Evolutionary conservation across 2,329 filamentous ascomycete genomes (phyloP), one percentile per base, ranked within the genome.

Genomic region (Byssothecium circinans): DNA sequence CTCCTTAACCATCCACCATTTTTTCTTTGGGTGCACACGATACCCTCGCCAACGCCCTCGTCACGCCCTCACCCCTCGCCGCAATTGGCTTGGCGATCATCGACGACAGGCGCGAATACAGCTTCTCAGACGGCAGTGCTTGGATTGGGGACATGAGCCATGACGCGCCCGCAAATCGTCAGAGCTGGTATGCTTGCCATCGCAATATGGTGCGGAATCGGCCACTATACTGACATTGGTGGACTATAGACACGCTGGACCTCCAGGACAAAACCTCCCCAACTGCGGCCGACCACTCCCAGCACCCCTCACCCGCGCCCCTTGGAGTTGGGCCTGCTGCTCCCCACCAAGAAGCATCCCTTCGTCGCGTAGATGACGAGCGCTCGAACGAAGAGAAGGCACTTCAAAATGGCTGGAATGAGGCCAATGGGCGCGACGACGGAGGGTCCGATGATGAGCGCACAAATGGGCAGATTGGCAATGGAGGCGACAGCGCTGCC

Each of bases 251-350:
- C 77, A 95, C 92, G 54, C 88, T 96, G 74, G 94, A 97, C 75
- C 84, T 97, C 43, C 94, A 97, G 80, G 84, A 90, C 74, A 88
- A 85, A 66, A 78, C 86, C 65, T 79, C 87, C 49, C 90, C 91
- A 27, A 94, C 91, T 37, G 89, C 92, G 32, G 82, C 95, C 75
- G 87, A 91, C 68, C 91, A 95, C 71, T 77, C 81, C 14, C 78
- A 78, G 58, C 81, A 82, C 64, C 76, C 75, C 45, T 75, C 77
- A 57, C 74, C 78, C 54, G 71, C 74, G 49, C 78, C 75, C 49
- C 73, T 78, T 61, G 81, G 74, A 53, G 72, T 74, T 56, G 75
- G 81, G 52, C 73, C 79, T 56, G 76, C 88, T 64, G 87, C 86
- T 56, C 85, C 89, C 36, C 91, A 96, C 69, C 91, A 97, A 74